Base-by-base conservation (phyloP, 2,329 filamentous ascomycete species). In the Aureobasidium sp. region DNA sequence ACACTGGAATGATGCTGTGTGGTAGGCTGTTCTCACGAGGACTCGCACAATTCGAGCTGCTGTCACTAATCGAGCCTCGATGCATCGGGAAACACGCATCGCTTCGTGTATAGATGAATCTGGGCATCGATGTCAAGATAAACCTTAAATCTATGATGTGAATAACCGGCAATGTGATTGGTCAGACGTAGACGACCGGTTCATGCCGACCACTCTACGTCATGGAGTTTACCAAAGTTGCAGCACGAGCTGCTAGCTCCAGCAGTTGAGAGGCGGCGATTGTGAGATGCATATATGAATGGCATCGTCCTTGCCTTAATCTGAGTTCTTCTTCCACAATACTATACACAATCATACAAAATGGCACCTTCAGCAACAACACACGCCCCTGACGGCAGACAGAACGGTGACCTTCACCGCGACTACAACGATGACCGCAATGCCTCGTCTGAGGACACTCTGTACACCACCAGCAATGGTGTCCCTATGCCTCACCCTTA, bases 391-490 rank as follows among this genome's bases (percentile, higher is more conserved):
- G 68, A 71, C 58, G 68, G 67, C 61, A 64, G 66, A 50, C 68
- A 71, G 65, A 75, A 71, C 60, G 75, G 74, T 52, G 71, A 75
- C 50, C 52, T 74, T 41, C 69, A 74, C 68, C 72, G 75, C 62
- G 72, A 75, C 66, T 80, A 80, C 66, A 69, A 69, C 55, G 77
- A 77, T 37, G 78, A 80, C 66, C 74, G 77, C 55, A 74, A 77
- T 47, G 70, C 77, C 13, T 70, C 71, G 9, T 73, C 76, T 3
- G 69, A 79, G 63, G 74, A 80, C 55, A 75, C 76, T 15, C 64
- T 82, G 15, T 87, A 87, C 71, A 76, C 80, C 34, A 81, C 82
- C 47, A 80, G 78, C 72, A 85, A 84, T 70, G 82, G 81, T 61
- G 48, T 58, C 15, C 55, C 55, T 17, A 61, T 60, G 32, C 39